A percentile compares a stretch with the other conserved stretches of the same genome.
These are phyloP conservation scores for Vaccinium macrocarpon DNA, from an alignment of 148 eudicot species.

Conservation along the genomic window DNA sequence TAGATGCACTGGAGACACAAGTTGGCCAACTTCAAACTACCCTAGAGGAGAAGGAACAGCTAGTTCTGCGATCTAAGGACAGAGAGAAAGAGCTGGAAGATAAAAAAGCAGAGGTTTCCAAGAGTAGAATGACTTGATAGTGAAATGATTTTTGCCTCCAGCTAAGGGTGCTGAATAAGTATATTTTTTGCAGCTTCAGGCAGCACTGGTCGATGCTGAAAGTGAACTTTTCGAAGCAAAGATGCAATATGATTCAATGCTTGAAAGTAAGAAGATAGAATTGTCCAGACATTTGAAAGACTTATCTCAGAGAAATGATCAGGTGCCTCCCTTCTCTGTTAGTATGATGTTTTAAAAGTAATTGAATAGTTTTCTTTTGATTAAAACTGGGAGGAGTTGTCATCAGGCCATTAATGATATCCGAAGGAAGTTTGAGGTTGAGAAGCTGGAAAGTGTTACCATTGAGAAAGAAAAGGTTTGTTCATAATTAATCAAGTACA, in stretches of 20 bases:
- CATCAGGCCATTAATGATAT: constrained; percentile 93
- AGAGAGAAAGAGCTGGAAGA: constrained; percentile 63
- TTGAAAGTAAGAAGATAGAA: constrained; percentile 82
- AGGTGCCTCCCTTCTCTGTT: constrained; percentile 37
- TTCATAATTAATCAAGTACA: constrained; percentile 17
- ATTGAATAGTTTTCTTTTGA: background rate
- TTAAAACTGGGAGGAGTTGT: constrained; percentile 19
- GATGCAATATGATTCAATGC: constrained; percentile 80
- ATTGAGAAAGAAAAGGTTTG: constrained; percentile 88
- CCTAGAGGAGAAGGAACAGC: constrained; percentile 66
- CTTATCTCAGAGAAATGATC: constrained; percentile 91
- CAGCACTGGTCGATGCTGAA: constrained; percentile 54
- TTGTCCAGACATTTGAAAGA: constrained; percentile 92
- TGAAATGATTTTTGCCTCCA: constrained; percentile 5
- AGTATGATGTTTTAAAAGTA: background rate
- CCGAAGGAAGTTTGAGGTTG: constrained; percentile 81
- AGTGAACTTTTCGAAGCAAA: constrained; percentile 71
- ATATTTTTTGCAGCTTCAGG: constrained; percentile 49
- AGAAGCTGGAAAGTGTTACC: constrained; percentile 72
- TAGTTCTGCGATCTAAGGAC: constrained; percentile 46
- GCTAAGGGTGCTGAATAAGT: constrained; percentile 7
- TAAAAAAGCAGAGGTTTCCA: constrained; percentile 63
- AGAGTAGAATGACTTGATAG: constrained; percentile 13
- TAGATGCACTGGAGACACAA: constrained; percentile 52
- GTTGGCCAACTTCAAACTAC: constrained; percentile 38